Conservation (phyloP, 257 asterid species). For the Forsythia suspensa region DNA sequence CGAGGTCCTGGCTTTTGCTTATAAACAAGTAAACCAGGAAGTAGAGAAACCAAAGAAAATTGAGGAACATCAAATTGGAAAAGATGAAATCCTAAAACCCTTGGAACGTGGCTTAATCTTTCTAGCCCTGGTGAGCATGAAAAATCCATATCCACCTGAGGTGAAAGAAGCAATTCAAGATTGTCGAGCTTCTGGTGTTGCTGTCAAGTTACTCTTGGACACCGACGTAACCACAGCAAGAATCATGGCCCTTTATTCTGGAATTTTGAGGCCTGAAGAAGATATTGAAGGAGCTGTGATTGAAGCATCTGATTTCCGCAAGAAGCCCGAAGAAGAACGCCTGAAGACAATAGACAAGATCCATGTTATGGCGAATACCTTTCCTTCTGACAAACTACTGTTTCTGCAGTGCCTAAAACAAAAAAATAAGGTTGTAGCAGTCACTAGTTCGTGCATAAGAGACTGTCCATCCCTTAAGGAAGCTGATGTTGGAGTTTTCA, state of each 20-base stretch:
- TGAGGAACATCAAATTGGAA: too few species aligned
- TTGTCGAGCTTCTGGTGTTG: slow-evolving; percentile 25
- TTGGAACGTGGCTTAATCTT: slow-evolving; percentile 20
- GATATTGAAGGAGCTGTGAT: slow-evolving; percentile 21
- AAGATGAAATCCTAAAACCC: background rate
- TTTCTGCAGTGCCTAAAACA: slow-evolving; percentile 35
- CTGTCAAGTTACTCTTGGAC: slow-evolving; percentile 32
- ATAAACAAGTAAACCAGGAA: slow-evolving; percentile 15
- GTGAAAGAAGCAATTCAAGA: slow-evolving; percentile 27
- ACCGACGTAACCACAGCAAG: slow-evolving; percentile 34
- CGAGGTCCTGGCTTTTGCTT: slow-evolving; percentile 38
- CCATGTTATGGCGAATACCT: slow-evolving; percentile 31
- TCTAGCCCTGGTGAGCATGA: slow-evolving; percentile 36
- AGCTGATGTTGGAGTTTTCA: slow-evolving; percentile 46
- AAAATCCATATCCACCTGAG: slow-evolving; percentile 31
- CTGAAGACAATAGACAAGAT: slow-evolving; percentile 21
- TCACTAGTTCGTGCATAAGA: slow-evolving; percentile 23
- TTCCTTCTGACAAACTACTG: slow-evolving; percentile 37
- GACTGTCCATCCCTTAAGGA: slow-evolving; percentile 40
- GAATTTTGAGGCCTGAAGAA: slow-evolving; percentile 31
- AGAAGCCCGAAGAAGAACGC: slow-evolving; percentile 24
- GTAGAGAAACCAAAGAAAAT: background rate
- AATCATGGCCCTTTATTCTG: slow-evolving; percentile 39
- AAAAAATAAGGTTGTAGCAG: slow-evolving; percentile 29
- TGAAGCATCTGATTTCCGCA: slow-evolving; percentile 33